These are phyloP conservation scores for Hymenoscyphus albidus DNA, from an alignment of 2,329 filamentous ascomycete species.

Conservation along the genomic window DNA sequence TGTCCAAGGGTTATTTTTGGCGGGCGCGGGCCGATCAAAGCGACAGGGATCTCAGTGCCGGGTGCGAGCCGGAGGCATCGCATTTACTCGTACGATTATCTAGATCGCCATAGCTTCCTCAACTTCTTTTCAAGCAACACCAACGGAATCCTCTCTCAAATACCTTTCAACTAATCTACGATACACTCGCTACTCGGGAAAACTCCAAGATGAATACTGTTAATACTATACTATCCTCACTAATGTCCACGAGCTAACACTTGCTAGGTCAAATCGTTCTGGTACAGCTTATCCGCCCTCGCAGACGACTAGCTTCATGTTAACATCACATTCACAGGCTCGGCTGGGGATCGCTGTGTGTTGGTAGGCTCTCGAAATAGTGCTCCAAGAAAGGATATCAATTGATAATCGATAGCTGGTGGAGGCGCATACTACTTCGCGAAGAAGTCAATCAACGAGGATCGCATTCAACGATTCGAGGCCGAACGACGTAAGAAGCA, in stretches of 20 bases:
- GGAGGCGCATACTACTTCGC: constrained; percentile 94
- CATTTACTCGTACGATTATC: not conserved
- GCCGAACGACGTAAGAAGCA: constrained; percentile 58
- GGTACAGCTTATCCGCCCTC: constrained; percentile 43
- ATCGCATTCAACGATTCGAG: constrained; percentile 70
- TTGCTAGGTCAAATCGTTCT: constrained; percentile 64
- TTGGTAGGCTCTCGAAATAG: constrained; percentile 53
- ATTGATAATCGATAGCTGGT: constrained; percentile 56
- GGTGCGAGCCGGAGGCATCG: not conserved
- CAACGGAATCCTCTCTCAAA: not conserved
- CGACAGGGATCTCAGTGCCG: not conserved
- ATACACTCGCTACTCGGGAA: not conserved
- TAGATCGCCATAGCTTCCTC: not conserved
- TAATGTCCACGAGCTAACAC: constrained; percentile 18
- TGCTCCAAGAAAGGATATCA: not conserved
- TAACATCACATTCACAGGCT: constrained; percentile 53
- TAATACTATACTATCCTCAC: constrained; percentile 25
- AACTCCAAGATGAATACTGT: constrained; percentile 51
- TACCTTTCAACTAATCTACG: not conserved
- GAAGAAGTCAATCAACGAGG: constrained; percentile 89
- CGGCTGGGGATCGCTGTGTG: constrained; percentile 86
- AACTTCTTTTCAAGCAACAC: not conserved
- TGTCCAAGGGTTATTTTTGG: constrained; percentile 11
- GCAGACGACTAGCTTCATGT: constrained; percentile 13
- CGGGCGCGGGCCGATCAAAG: constrained; percentile 2